These are phyloP conservation scores for Aspergillus ustus DNA, from an alignment of 2,329 filamentous ascomycete species.

Conservation along the genomic window DNA sequence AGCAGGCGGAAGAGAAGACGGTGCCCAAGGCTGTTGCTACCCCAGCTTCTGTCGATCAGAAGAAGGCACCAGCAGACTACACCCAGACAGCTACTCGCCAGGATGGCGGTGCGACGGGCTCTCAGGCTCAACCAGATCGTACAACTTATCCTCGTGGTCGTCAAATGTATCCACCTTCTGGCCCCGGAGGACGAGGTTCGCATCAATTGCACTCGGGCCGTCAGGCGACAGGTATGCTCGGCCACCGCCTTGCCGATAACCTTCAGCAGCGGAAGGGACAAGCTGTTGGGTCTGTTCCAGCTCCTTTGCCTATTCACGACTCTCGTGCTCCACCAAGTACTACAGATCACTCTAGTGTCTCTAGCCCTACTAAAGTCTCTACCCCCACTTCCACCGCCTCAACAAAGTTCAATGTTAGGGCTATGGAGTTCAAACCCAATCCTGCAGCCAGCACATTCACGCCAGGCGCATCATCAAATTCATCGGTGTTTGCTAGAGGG, in stretches of 20 bases:
- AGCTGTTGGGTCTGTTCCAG: slow-evolving; percentile 50
- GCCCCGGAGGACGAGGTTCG: slow-evolving; percentile 44
- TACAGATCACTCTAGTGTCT: slow-evolving; percentile 55
- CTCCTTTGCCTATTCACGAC: slow-evolving; percentile 65
- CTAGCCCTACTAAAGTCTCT: slow-evolving; percentile 51
- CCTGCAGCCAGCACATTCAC: slow-evolving; percentile 81
- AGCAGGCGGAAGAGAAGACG: slow-evolving; percentile 67
- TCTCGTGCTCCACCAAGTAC: slow-evolving; percentile 73
- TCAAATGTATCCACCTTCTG: slow-evolving; percentile 51
- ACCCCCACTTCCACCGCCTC: slow-evolving; percentile 59
- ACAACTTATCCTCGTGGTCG: slow-evolving; percentile 54
- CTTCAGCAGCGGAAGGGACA: slow-evolving; percentile 57
- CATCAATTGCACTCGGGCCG: slow-evolving; percentile 51
- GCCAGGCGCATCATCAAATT: slow-evolving; percentile 68
- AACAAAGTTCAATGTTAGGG: slow-evolving; percentile 64
- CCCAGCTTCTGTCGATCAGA: slow-evolving; percentile 50
- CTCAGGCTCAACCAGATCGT: slow-evolving; percentile 50
- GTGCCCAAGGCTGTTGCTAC: slow-evolving; percentile 49
- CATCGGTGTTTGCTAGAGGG: slow-evolving; percentile 64
- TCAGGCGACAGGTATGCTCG: slow-evolving; percentile 50
- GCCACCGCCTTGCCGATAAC: slow-evolving; percentile 57
- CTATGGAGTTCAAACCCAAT: slow-evolving; percentile 82
- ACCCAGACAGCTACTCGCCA: slow-evolving; percentile 54
- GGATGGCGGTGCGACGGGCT: slow-evolving; percentile 40
- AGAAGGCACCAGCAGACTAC: slow-evolving; percentile 58